Base-by-base conservation (phyloP, 371 early-diverging fungal genomes). In the Chytridium lagenaria region DNA sequence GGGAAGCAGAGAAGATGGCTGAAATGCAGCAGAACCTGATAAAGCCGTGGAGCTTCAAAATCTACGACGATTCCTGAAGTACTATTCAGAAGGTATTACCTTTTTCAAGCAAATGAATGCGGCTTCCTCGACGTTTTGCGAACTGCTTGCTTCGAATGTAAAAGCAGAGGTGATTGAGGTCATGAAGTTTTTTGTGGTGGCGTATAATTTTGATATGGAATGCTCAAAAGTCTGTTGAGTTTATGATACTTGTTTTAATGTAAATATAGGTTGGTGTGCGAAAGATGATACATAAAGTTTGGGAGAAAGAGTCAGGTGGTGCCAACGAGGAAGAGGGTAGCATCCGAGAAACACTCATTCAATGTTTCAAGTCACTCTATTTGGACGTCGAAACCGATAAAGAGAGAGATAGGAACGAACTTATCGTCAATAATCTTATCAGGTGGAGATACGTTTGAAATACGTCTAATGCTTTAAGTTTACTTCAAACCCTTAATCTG, bases 211-310 rank as follows among this genome's bases (percentile, higher is more conserved):
- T 77, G 91, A 93, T 69, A 86, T 98, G 75, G 92, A 92, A 33
- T 84, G 83, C 0, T 94, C 96, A 10, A 76, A 82, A 50, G 92
- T 90, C 85, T 79, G 7, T 28, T 31, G 15, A 16, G 22, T 66
- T 36, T 33, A 38, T 39, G 28, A 1, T n/a, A 28, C 59, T 19
- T 67, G 16, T 28, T 39, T 44, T 15, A 36, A 51, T 31, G 67
- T 57, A 33, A 50, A 70, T 1, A n/a, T 68, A 91, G 87, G 92
- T 88, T 12, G 99, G 97, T 19, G 90, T 98, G 67, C 87, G 89
- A 59, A 90, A 89, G 68, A 98, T 98, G 98, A 88, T 95, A 31
- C 98, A 97, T 78, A 89, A 97, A 51, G 90, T 98, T 28, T 98
- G 97, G 97, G 90, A 92, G 49, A 92, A 94, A 68, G 95, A 94